Base-by-base conservation (phyloP, 2,329 filamentous ascomycete genomes). In the Exophiala sp. region DNA sequence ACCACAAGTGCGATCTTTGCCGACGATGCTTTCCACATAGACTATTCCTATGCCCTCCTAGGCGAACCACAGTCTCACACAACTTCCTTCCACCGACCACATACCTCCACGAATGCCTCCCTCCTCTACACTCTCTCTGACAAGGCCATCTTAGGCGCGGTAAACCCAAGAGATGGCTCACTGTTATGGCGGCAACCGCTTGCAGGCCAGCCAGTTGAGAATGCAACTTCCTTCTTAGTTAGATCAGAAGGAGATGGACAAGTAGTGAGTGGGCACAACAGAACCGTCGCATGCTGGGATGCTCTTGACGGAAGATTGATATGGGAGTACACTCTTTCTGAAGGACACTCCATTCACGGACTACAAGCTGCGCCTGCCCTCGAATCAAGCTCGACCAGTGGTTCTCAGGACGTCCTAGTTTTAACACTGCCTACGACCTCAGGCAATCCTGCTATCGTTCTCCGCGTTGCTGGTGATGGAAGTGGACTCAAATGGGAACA, bases 31-130 rank as follows among this genome's bases (percentile, higher is more conserved):
- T 91, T 86, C 75, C 82, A 89, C 65, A 83, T 95, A 70, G 94
- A 99, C 74, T 97, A 91, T 75, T 92, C 97, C 74, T 85, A 95
- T 75, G 84, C 89, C 61, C 85, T 97, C 45, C 77, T 99, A 66
- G 94, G 94, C 66, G 75, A 89, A 35, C 91, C 94, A 50, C 87
- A 87, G 69, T 78, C 83, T 69, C 83, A 89, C 59, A 88, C 89
- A 57, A 96, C 92, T 63, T 95, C 97, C 80, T 97, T 97, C 82
- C 90, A 96, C 74, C 87, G 86, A 63, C 92, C 94, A 36, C 81
- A 87, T 65, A 80, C 83, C 59, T 83, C 86, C 63, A 91, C 92
- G 59, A 90, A 89, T 71, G 91, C 91, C 34, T 92, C 89, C 50
- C 79, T 99, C 35, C 80, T 99, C 48, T 99, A 96, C 71, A 95